Conservation (phyloP, 2,329 filamentous ascomycete species). For the Nigrospora oryzae region DNA sequence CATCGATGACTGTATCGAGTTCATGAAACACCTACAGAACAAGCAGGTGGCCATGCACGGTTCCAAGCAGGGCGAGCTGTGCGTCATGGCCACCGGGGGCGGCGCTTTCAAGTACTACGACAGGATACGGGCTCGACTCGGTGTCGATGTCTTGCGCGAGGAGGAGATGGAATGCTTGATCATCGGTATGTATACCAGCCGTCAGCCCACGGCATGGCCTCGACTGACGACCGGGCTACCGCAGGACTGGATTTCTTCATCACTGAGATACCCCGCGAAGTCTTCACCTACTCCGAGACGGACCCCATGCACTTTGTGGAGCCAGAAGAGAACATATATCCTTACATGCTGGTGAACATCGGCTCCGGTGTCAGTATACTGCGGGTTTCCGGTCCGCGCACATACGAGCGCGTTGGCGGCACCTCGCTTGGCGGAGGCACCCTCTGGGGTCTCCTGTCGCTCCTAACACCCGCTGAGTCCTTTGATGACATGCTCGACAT, state of each 20-base stretch:
- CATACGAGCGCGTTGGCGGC: slow-evolving; percentile 86
- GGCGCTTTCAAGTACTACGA: slow-evolving; percentile 97
- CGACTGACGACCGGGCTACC: neutral
- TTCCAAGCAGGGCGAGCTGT: slow-evolving; percentile 62
- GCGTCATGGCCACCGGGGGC: slow-evolving; percentile 91
- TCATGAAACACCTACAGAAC: slow-evolving; percentile 77
- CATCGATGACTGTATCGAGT: slow-evolving; percentile 89
- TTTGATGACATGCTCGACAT: slow-evolving; percentile 97
- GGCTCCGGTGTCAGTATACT: slow-evolving; percentile 95
- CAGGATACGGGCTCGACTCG: slow-evolving; percentile 72
- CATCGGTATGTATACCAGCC: slow-evolving; percentile 51
- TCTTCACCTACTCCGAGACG: slow-evolving; percentile 90
- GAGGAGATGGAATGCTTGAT: slow-evolving; percentile 99
- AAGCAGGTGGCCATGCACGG: slow-evolving; percentile 74
- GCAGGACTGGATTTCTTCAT: slow-evolving; percentile 96
- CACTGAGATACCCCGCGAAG: slow-evolving; percentile 91
- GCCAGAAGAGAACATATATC: slow-evolving; percentile 75
- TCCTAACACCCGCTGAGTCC: slow-evolving; percentile 86
- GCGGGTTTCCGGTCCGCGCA: slow-evolving; percentile 83
- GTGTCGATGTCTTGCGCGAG: slow-evolving; percentile 81
- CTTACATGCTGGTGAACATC: slow-evolving; percentile 96
- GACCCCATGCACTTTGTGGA: slow-evolving; percentile 86
- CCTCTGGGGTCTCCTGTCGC: slow-evolving; percentile 86
- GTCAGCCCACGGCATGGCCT: neutral
- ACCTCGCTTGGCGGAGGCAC: slow-evolving; percentile 95